A percentile compares a stretch with the other conserved stretches of the same genome.
Evolutionary conservation across 2,329 filamentous ascomycete genomes (phyloP).

Genomic region (Aspergillus jensenii): DNA sequence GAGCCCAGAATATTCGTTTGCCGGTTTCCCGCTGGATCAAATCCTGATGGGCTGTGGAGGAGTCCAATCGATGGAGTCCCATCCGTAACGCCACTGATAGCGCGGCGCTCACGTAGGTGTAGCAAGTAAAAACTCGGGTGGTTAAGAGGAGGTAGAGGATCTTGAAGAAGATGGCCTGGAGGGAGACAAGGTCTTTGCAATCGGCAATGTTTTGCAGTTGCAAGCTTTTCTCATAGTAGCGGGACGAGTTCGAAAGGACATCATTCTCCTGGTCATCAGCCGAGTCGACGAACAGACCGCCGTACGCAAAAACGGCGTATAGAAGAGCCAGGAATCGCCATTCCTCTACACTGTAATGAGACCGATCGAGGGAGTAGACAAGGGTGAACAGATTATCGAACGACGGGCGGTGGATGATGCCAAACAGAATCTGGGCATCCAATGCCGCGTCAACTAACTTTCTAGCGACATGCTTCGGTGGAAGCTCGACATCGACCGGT

Average conservation of each 20-base stretch:
- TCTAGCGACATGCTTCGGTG: too few relatives aligned
- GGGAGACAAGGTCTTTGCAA: slow-evolving; percentile 9
- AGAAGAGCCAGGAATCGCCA: slow-evolving; percentile 4
- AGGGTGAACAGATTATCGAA: slow-evolving; percentile 10
- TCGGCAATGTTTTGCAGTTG: slow-evolving; percentile 5
- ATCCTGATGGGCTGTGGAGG: not conserved
- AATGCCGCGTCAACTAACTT: slow-evolving; percentile 7
- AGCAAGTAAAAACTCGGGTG: slow-evolving; percentile 3
- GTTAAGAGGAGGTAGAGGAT: slow-evolving; percentile 10
- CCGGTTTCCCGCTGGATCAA: not conserved
- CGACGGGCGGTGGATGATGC: slow-evolving; percentile 8
- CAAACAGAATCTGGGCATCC: slow-evolving; percentile 10
- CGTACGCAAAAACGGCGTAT: slow-evolving; percentile 5
- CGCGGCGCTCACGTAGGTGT: slow-evolving; percentile 10
- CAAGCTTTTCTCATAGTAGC: slow-evolving; percentile 5
- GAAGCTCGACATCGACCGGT: too few relatives aligned
- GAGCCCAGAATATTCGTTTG: slow-evolving; percentile 10
- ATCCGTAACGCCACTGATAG: slow-evolving; percentile 13
- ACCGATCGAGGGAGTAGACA: slow-evolving; percentile 8
- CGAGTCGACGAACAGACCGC: not conserved
- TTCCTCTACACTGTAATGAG: slow-evolving; percentile 8
- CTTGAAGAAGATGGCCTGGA: slow-evolving; percentile 17
- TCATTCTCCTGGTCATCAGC: not conserved
- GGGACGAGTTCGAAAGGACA: not conserved
- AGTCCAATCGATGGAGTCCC: slow-evolving; percentile 6